A percentile compares a stretch with the other conserved stretches of the same genome.
Evolutionary conservation across 371 early-diverging fungal genomes (phyloP).

Genomic region (Mortierella sp.): DNA sequence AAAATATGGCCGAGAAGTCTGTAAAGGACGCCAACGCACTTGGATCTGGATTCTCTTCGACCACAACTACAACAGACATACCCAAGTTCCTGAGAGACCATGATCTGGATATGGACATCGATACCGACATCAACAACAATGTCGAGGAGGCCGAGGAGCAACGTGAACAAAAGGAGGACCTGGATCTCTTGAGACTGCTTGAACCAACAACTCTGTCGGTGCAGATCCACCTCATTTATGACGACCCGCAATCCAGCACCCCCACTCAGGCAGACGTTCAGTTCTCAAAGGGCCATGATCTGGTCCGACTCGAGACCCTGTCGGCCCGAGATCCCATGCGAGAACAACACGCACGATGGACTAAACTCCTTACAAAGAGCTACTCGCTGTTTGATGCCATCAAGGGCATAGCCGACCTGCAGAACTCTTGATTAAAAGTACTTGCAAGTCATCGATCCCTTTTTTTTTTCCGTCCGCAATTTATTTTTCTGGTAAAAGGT

Average conservation of each 20-base stretch:
- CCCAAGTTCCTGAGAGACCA: not conserved
- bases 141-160: not conserved
- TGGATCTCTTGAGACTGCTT: not conserved
- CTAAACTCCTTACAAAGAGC: not conserved
- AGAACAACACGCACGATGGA: not conserved
- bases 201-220: not conserved
- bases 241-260: not conserved
- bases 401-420: not conserved
- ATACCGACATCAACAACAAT: not conserved
- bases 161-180: not conserved
- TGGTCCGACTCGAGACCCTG: not conserved
- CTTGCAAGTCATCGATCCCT: not conserved
- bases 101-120: not conserved
- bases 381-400: not conserved
- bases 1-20: not conserved
- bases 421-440: not conserved
- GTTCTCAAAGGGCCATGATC: not conserved
- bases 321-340: not conserved
- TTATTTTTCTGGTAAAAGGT: not conserved
- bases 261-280: not conserved
- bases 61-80: not conserved
- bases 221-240: not conserved
- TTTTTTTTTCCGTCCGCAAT: not conserved
- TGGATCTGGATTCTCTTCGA: not conserved
- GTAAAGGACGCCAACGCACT: not conserved